Evolutionary conservation across 176 grass and related monocot species (phyloP), one percentile per base, ranked within the genome.

Genomic region (Carex littledalei): DNA sequence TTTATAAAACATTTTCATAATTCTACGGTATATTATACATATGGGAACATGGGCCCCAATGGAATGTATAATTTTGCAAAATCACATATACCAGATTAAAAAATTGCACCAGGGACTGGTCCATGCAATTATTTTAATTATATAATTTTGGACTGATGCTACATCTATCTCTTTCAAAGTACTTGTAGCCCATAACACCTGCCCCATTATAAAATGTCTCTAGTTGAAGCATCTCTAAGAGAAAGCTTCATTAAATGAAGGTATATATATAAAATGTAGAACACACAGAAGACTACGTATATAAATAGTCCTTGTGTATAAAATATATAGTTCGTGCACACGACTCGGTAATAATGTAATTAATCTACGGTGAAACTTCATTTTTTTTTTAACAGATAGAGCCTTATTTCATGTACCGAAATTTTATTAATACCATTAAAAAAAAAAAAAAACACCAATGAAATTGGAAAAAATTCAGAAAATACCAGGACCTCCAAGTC

Each of bases 271-370:
- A 43, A 35, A 81, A 81, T 63, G 50, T 63, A 63, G 35, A 63
- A 3, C 5, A 81, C 32, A 49, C 24, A 83, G 80, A 63, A n/a
- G 61, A 83, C 32, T 21, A 67, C 62, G 61, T 83, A 83, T 83
- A 83, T 67, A 83, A 65, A 83, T 67, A 83, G 41, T 15, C 12
- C 47, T 8, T 26, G 34, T 63, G 80, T 67, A 26, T 26, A 26
- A 26, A 26, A 65, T 65, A 67, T 29, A 3, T 14, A 86, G 88
- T 89, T 94, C 88, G 92, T 94, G 94, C 90, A 80, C 94, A 92
- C 87, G 92, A 92, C 85, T 97, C 67, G 84, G 82, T 87, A 84
- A 72, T 86, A 16, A 13, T 15, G 21, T 76, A 76, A 53, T 76
- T 24, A 29, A 54, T 52, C 70, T 15, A 8, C 4, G 2, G n/a